Evolutionary conservation across 2,329 filamentous ascomycete genomes (phyloP).

Genomic region (Paecilomyces sp.): DNA sequence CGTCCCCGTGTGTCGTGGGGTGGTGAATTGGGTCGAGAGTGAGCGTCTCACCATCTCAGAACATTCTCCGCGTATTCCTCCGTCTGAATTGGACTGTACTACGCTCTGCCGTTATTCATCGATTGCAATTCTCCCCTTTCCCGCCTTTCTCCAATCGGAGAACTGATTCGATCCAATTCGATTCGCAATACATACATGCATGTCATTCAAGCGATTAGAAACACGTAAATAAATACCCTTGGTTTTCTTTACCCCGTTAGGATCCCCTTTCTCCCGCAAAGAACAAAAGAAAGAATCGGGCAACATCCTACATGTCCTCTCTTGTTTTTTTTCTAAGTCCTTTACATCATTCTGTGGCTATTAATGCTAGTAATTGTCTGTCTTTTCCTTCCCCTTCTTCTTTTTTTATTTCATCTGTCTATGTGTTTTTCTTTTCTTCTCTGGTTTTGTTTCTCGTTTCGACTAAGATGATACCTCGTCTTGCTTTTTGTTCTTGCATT

Average conservation of each 20-base stretch:
- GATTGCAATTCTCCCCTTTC: not conserved
- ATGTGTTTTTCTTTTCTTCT: not conserved
- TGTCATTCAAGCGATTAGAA: not conserved
- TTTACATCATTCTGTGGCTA: not conserved
- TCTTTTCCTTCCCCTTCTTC: not conserved
- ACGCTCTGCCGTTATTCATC: not conserved
- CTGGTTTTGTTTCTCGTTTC: constrained; percentile 3
- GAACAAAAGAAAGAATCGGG: too few species aligned
- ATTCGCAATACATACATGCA: not conserved
- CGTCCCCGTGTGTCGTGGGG: constrained; percentile 35
- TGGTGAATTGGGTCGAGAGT: constrained; percentile 25
- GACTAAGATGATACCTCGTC: not conserved
- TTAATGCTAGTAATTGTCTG: not conserved
- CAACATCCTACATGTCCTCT: not conserved
- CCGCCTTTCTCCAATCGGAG: not conserved
- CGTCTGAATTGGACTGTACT: not conserved
- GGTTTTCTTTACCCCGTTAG: too few species aligned
- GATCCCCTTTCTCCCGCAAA: too few species aligned
- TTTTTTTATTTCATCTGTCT: not conserved
- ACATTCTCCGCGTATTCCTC: not conserved
- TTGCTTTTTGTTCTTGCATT: not conserved
- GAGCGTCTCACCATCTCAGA: not conserved
- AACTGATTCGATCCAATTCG: not conserved
- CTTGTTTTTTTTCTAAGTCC: not conserved
- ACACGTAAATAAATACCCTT: not conserved